Percentiles rank a stretch among this genome's conserved stretches.
phyloP scores from a whole-genome alignment of 139 green algal species.

The Chlamydomonas asymmetrica region DNA sequence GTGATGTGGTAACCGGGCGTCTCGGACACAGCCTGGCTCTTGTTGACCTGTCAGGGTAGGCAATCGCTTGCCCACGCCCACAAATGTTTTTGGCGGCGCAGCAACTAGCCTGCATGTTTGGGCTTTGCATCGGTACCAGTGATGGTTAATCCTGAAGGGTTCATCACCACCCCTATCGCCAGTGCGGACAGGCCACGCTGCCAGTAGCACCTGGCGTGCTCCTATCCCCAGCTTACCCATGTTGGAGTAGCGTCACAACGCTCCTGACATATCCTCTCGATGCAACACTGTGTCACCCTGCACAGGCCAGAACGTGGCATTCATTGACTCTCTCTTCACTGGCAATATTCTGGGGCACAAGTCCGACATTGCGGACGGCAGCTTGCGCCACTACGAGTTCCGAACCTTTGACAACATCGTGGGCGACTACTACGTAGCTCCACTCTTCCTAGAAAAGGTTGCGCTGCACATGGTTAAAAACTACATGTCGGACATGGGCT shows the following conservation, averaged over 20 bases:
- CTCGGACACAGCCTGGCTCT: not conserved
- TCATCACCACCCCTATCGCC: not conserved
- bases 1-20: not conserved
- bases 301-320: constrained; percentile 53
- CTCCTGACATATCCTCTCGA: not conserved
- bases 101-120: not conserved
- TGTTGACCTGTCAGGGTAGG: not conserved
- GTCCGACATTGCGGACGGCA: constrained; percentile 79
- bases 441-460: constrained; percentile 75
- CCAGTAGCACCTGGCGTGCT: not conserved
- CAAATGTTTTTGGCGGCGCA: not conserved
- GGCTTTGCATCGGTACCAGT: not conserved
- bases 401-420: constrained; percentile 70
- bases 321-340: constrained; percentile 74
- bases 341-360: constrained; percentile 70
- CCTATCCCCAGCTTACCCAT: too few relatives aligned
- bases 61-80: not conserved
- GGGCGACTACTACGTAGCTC: constrained; percentile 88
- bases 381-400: constrained; percentile 65
- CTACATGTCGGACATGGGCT: constrained; percentile 68
- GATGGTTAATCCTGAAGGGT: not conserved
- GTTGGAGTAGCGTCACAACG: not conserved
- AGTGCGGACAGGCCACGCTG: too few relatives aligned
- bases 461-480: constrained; percentile 90
- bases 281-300: not conserved